Percentiles rank a stretch among this genome's conserved stretches.
Evolutionary conservation across 1,139 yeast species (phyloP).

Genomic region (Yamadazyma atmosphaerica): DNA sequence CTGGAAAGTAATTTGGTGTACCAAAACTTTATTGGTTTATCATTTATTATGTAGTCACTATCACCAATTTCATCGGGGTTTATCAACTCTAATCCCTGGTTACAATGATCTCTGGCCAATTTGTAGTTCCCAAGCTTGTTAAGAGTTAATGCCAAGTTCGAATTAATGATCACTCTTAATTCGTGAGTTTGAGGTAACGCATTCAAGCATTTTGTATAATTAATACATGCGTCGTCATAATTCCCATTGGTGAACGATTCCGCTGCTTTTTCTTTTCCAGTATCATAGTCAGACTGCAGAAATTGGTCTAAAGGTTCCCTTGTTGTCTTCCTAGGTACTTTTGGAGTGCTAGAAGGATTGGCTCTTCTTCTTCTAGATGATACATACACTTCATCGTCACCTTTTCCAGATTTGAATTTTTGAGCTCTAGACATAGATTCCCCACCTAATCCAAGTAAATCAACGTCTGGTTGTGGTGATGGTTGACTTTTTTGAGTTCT

Average conservation of each 20-base stretch:
- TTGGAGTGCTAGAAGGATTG: slow-evolving; percentile 4
- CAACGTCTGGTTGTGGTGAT: slow-evolving; percentile 20
- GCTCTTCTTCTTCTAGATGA: slow-evolving; percentile 20
- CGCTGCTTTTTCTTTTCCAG: slow-evolving; percentile 61
- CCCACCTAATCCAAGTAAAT: slow-evolving; percentile 23
- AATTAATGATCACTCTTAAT: slow-evolving; percentile 63
- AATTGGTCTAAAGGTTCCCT: slow-evolving; percentile 34
- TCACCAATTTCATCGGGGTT: slow-evolving; percentile 27
- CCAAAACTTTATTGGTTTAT: slow-evolving; percentile 64
- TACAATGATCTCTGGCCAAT: slow-evolving; percentile 54
- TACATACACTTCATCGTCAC: slow-evolving; percentile 14
- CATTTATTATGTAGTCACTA: slow-evolving; percentile 32
- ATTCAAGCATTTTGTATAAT: slow-evolving; percentile 61
- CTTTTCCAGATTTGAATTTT: slow-evolving; percentile 16
- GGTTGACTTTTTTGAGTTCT: neutral
- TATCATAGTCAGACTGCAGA: slow-evolving; percentile 52
- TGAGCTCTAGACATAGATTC: slow-evolving; percentile 18
- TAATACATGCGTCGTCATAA: slow-evolving; percentile 62
- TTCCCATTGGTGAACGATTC: slow-evolving; percentile 78
- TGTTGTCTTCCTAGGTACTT: slow-evolving; percentile 14
- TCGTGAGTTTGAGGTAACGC: slow-evolving; percentile 68
- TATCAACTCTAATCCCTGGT: slow-evolving; percentile 59
- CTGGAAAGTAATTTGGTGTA: slow-evolving; percentile 70
- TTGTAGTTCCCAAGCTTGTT: slow-evolving; percentile 76
- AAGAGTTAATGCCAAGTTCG: slow-evolving; percentile 74